Evolutionary conservation across 306 rosid genomes (phyloP).

Genomic region (Acmispon strigosus): DNA sequence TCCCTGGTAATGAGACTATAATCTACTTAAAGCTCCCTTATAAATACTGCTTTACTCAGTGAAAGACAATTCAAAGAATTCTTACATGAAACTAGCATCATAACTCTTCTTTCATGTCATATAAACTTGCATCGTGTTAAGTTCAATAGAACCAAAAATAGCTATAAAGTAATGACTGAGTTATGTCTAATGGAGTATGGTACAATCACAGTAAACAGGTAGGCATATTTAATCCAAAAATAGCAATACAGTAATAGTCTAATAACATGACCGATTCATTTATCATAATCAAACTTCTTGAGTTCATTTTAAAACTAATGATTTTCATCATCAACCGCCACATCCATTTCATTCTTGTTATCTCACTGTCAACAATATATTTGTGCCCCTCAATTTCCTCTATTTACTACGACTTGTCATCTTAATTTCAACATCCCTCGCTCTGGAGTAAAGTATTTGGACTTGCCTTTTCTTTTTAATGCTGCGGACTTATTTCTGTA

Average conservation of each 20-base stretch:
- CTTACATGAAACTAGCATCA: not conserved
- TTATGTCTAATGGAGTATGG: not conserved
- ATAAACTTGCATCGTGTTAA: constrained; percentile 2
- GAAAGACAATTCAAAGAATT: not conserved
- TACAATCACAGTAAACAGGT: not conserved
- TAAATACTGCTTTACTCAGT: not conserved
- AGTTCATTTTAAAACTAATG: too few species aligned
- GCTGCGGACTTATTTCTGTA: not conserved
- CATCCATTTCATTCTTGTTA: not conserved
- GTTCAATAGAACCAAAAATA: not conserved
- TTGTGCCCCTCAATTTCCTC: not conserved
- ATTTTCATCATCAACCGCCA: not conserved
- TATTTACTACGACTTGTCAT: not conserved
- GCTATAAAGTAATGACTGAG: too few species aligned
- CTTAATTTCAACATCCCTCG: not conserved
- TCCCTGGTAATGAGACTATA: constrained; percentile 48
- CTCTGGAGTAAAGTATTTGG: not conserved
- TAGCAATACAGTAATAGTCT: not conserved
- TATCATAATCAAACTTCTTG: not conserved
- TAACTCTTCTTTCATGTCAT: not conserved
- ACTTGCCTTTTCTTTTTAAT: not conserved
- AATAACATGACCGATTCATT: not conserved
- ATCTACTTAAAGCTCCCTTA: not conserved
- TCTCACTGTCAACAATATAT: not conserved
- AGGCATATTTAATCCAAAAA: not conserved